Base-by-base conservation (phyloP, 768 basidiomycete species). In the Collybia sordida region DNA sequence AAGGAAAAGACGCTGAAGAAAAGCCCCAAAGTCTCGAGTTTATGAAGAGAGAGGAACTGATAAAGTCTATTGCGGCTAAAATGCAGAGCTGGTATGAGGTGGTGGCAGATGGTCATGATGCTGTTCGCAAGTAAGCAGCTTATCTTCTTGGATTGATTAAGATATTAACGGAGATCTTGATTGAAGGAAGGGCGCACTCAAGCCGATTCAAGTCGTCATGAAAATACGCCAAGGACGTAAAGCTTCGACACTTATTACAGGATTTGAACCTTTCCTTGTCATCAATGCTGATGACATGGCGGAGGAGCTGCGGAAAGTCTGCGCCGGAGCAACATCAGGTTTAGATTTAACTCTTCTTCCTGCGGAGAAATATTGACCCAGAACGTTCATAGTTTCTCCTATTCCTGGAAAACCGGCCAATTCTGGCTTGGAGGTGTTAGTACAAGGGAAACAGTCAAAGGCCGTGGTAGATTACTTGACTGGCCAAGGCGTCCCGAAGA, bases 21-120 rank as follows among this genome's bases (percentile, higher is more conserved):
- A 53, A 57, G 12, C 38, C 51, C 14, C 55, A 42, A 8, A 44
- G 47, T n/a, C 28, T 54, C 3, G 79, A 86, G 46, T 87, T 85
- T 56, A 64, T 87, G 67, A 85, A 80, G 55, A 77, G 88, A 23
- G 86, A 89, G 4, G 86, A 90, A 24, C 57, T 86, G 9, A 63
- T 75, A 4, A 75, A 72, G 53, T 73, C 70, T 21, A 61, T 93
- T 15, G 54, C 79, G 14, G 70, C 77, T 3, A 78, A 77, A 50
- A 93, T 93, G 91, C 90, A 93, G 62, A 63, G 63, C 21, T 93
- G 88, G 88, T 77, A 92, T 55, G 81, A 85, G 62, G 67, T 92
- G 15, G 64, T 59, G 22, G 73, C 68, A 1, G 79, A 79, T 4
- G 82, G 81, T 1, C 75, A 73, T 36, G 84, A 87, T n/a, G 58